These are phyloP conservation scores for Aspergillus wentii DNA, from an alignment of 495 filamentous ascomycete species.

Conservation along the genomic window DNA sequence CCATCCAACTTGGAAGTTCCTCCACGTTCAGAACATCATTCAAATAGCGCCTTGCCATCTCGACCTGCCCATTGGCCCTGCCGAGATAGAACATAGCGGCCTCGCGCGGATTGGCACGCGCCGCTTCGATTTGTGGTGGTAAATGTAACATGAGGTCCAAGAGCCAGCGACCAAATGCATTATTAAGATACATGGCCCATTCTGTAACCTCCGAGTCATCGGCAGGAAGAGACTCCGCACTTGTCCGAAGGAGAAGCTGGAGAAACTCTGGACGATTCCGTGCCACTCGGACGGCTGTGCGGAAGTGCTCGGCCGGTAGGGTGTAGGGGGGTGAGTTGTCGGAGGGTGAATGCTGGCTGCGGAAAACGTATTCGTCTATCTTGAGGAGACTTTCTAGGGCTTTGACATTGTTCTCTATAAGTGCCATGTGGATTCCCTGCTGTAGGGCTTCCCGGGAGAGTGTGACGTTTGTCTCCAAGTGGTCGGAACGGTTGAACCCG, in stretches of 20 bases:
- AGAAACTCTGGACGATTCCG: slow-evolving; percentile 24
- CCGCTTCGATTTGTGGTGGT: slow-evolving; percentile 19
- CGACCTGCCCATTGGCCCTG: slow-evolving; percentile 14
- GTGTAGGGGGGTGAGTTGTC: slow-evolving; percentile 10
- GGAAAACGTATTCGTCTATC: slow-evolving; percentile 33
- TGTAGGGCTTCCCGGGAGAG: slow-evolving; percentile 27
- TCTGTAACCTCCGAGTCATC: slow-evolving; percentile 27
- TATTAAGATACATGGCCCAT: slow-evolving; percentile 27
- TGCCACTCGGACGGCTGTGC: slow-evolving; percentile 18
- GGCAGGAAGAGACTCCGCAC: slow-evolving; percentile 34
- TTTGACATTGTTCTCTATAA: slow-evolving; percentile 20
- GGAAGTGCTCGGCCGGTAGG: slow-evolving; percentile 26
- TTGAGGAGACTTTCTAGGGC: slow-evolving; percentile 34
- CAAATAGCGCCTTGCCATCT: slow-evolving; percentile 21
- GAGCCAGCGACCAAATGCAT: slow-evolving; percentile 29
- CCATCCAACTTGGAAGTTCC: slow-evolving; percentile 19
- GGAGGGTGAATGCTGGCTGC: slow-evolving; percentile 4
- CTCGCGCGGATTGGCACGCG: slow-evolving; percentile 1
- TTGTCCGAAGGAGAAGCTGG: slow-evolving; percentile 30
- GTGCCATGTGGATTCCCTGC: slow-evolving; percentile 30
- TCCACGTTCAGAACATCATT: slow-evolving; percentile 21
- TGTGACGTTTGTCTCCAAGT: slow-evolving; percentile 1
- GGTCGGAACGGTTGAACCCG: slow-evolving; percentile 11
- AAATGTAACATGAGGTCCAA: slow-evolving; percentile 30
- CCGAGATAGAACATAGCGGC: slow-evolving; percentile 25